Evolutionary conservation across 1,284 basidiomycete genomes (phyloP).

Genomic region (Amylostereum areolatum): DNA sequence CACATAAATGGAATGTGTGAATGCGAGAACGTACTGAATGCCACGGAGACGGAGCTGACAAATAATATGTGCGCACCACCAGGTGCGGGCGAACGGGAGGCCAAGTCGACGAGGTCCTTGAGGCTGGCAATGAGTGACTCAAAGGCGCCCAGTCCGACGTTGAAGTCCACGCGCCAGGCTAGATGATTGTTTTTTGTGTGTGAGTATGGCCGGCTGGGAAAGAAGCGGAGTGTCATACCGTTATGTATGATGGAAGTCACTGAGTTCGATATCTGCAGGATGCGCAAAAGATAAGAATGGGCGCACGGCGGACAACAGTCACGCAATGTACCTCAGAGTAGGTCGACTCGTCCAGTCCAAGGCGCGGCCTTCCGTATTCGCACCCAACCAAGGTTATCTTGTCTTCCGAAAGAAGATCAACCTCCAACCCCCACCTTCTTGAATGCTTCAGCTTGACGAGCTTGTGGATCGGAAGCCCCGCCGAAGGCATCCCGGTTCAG

Average conservation of each 20-base stretch:
- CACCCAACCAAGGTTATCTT: constrained; percentile 21
- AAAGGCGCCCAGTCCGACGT: constrained; percentile 26
- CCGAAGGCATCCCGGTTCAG: constrained; percentile 8
- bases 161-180: constrained; percentile 42
- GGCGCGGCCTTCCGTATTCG: constrained; percentile 13
- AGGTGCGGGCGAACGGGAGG: constrained; percentile 21
- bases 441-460: constrained; percentile 13
- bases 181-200: background rate
- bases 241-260: constrained; percentile 25
- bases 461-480: background rate
- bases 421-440: constrained; percentile 14
- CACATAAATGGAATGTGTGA: background rate
- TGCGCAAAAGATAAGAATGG: constrained; percentile 10
- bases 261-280: background rate
- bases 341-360: constrained; percentile 17
- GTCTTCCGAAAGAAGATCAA: constrained; percentile 3
- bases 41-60: background rate
- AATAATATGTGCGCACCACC: constrained; percentile 5
- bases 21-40: background rate
- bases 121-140: constrained; percentile 30
- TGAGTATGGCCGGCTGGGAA: background rate
- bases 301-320: constrained; percentile 5
- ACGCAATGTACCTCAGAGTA: constrained; percentile 7
- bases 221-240: constrained; percentile 15
- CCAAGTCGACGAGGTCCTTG: constrained; percentile 35